Conservation (phyloP, 139 green algal genomes). For the Chlorella vulgaris region DNA sequence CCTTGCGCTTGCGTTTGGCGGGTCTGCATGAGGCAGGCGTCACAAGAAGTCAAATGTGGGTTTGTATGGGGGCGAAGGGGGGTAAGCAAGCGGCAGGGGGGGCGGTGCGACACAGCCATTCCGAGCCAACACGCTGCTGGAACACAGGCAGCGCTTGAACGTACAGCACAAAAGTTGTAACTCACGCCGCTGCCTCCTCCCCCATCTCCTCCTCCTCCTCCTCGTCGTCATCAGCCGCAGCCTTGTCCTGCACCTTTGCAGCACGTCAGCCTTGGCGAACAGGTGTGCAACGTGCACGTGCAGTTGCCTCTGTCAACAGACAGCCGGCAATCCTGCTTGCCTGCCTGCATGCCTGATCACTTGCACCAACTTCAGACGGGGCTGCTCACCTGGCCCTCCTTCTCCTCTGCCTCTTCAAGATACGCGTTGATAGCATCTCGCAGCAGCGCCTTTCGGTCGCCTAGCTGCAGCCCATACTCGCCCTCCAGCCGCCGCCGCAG, state of each 20-base stretch:
- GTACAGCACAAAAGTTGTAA: background rate
- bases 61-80: background rate
- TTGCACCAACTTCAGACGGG: background rate
- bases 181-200: background rate
- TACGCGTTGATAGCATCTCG: slow-evolving; percentile 25
- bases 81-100: background rate
- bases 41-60: too few species aligned
- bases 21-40: slow-evolving; percentile 1
- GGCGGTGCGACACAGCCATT: background rate
- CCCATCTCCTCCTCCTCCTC: slow-evolving; percentile 31
- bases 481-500: slow-evolving; percentile 70
- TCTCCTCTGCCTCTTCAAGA: slow-evolving; percentile 20
- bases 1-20: slow-evolving; percentile 23
- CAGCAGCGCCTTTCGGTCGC: slow-evolving; percentile 63
- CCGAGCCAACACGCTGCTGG: background rate
- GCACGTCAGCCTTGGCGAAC: too few species aligned
- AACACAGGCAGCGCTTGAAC: background rate
- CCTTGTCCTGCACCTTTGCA: background rate
- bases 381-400: slow-evolving; percentile 19
- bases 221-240: background rate
- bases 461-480: slow-evolving; percentile 60
- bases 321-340: background rate
- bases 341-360: background rate
- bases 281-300: background rate
- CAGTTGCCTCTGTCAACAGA: background rate